Conservation (phyloP, 257 asterid genomes). For the Salvia rosmarinus region DNA sequence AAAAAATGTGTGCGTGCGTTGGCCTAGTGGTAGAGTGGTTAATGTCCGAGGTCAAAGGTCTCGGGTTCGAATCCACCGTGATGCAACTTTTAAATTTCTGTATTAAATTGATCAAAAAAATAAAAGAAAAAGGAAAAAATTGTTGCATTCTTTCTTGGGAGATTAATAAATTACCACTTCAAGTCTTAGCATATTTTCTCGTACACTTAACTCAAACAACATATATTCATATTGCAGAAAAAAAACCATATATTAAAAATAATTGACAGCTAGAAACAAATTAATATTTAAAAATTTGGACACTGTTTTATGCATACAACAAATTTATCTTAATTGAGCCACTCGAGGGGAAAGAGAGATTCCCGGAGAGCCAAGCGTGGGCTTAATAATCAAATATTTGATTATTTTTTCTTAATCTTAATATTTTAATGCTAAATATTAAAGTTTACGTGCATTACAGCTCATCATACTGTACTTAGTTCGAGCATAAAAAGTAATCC, state of each 20-base stretch:
- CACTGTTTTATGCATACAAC: neutral
- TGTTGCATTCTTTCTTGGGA: no score
- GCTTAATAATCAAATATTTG: conserved; percentile 36
- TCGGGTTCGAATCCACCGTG: no score
- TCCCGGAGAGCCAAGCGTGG: conserved; percentile 79
- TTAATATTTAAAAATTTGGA: neutral
- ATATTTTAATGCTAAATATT: conserved; percentile 30
- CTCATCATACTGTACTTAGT: conserved; percentile 34
- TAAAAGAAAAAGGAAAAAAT: no score
- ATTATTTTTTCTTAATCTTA: conserved; percentile 28
- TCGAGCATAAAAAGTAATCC: neutral
- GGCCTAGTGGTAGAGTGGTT: no score
- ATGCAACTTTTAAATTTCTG: no score
- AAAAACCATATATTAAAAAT: neutral
- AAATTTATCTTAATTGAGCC: conserved; percentile 13
- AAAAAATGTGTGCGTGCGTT: no score
- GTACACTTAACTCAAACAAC: neutral
- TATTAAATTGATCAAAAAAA: no score
- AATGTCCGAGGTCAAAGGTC: no score
- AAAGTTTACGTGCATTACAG: conserved; percentile 54
- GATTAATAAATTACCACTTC: no score
- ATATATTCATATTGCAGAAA: neutral
- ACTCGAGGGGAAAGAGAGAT: conserved; percentile 55
- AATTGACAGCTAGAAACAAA: conserved; percentile 13
- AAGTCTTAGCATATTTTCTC: no score